These are phyloP conservation scores for Allium fistulosum DNA, from an alignment of 106 monocot species.

Conservation along the genomic window DNA sequence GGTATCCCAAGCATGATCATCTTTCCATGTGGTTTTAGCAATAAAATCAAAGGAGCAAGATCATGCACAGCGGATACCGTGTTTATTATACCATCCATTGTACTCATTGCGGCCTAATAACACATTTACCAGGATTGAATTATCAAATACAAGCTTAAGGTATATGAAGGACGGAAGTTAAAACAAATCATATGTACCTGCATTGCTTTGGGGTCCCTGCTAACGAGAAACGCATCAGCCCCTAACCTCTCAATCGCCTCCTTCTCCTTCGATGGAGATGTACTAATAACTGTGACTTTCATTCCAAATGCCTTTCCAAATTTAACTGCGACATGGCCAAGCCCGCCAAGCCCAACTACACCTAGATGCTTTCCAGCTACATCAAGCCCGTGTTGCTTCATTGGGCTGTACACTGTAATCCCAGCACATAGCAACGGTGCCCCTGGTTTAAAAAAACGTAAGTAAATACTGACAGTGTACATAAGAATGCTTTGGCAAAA, in stretches of 20 bases:
- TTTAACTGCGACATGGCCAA: conserved; percentile 85
- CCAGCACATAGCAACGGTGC: conserved; percentile 62
- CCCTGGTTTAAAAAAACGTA: no score
- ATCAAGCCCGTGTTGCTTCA: conserved; percentile 55
- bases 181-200: conserved; percentile 30
- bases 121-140: not conserved
- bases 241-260: conserved; percentile 59
- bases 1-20: conserved; percentile 46
- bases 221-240: conserved; percentile 69
- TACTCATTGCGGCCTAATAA: conserved; percentile 34
- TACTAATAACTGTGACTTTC: conserved; percentile 85
- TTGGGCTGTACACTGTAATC: conserved; percentile 60
- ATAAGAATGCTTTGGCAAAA: no score
- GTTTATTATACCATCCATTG: conserved; percentile 31
- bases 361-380: conserved; percentile 63
- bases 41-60: conserved; percentile 22
- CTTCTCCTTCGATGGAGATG: conserved; percentile 43
- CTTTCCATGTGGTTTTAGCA: conserved; percentile 36
- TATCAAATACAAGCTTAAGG: not conserved
- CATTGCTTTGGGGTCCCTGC: conserved; percentile 46
- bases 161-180: not conserved
- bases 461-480: no score
- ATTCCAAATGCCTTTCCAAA: conserved; percentile 79
- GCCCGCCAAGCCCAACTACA: conserved; percentile 73
- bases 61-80: conserved; percentile 36